Base-by-base conservation (phyloP, 2,329 filamentous ascomycete species). In the Phialocephala subalpina region DNA sequence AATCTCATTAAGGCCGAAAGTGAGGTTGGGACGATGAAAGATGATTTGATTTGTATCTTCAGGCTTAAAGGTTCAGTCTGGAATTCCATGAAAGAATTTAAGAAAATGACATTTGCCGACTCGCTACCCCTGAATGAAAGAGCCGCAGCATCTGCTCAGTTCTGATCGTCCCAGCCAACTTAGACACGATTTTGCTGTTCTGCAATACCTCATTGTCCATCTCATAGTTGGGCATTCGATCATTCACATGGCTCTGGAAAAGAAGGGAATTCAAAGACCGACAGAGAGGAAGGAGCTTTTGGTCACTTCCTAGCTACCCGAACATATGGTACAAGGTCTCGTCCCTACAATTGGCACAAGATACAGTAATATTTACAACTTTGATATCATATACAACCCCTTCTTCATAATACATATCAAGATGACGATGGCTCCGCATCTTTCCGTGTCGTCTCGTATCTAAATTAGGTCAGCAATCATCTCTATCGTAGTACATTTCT, bases 391-490 rank as follows among this genome's bases (percentile, higher is more conserved):
- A 29, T 33, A 53, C 49, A 53, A 18, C 25, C 18, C 22, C 18
- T 52, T 29, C 47, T 16, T 29, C 47, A 52, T 29, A 11, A 27
- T 33, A 53, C 22, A 38, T 25, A 5, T 25, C 22, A 57, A 9
- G 5, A 53, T 49, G 14, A 36, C 25, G 70, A 70, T 7, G 40
- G 56, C 66, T 74, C 74, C 33, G 55, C 29, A 38, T 57, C 55
- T 76, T 77, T 62, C 61, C 72, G 18, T 22, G 74, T 76, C 14
- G 76, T 77, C 64, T 77, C 76, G 40, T 77, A 77, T 70, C 75
- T 77, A 55, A 45, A 49, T 22, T 27, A 58, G 16, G 63, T 73
- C 66, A 71, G 62, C 60, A 61, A 62, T 14, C 29, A 11, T 38
- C 25, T 22, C 14, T 45, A 12, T 27, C 1, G 9, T n/a, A 16